Evolutionary conservation across 306 rosid species (phyloP), one percentile per base, ranked within the genome.

Genomic region (Ziziphus jujuba): DNA sequence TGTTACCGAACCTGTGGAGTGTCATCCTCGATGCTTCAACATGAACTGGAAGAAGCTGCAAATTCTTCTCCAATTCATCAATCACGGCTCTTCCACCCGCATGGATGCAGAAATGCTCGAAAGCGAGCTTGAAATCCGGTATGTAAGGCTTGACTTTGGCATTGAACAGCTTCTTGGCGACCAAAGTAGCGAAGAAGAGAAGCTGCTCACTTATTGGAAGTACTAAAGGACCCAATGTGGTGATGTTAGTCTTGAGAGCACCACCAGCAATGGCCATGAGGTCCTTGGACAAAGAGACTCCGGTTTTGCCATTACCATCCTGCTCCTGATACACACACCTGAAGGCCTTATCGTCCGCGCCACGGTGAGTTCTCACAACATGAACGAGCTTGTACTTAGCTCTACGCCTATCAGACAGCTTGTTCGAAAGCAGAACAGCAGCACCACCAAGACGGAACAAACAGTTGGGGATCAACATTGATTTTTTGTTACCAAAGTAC

Each of bases 1-100:
- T 87, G 68, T 88, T 88, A 9, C 91, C 95, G 33, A 85, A 88
- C 65, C 95, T 59, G 24, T 88, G 88, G 23, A 88, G 85, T 19
- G 95, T 75, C 95, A 87, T 87, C 49, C 90, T 71, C 23, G 95
- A 88, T 0, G 90, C 82, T 74, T 88, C 95, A 2, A 85, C 84
- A 24, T 88, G 82, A n/a, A 13, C 65, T 0, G 82, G 81, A 19
- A 51, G 70, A 67, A 88, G 91, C 80, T 88, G 85, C 65, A 88
- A 73, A 15, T 80, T 85, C 79, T 81, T 88, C 89, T 88, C 91
- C 34, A 88, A 84, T 65, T 85, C 95, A 57, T 81, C 87, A 55
- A 88, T 83, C 76, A 85, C 95, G 5, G 87, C 87, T 56, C 88
- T 85, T 17, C 95, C 85, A 25, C 91, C 90, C 0, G 89, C 89